Percentiles rank a stretch among this genome's conserved stretches.
phyloP scores from a whole-genome alignment of 495 filamentous ascomycete genomes.

The Neurospora sublineolata region DNA sequence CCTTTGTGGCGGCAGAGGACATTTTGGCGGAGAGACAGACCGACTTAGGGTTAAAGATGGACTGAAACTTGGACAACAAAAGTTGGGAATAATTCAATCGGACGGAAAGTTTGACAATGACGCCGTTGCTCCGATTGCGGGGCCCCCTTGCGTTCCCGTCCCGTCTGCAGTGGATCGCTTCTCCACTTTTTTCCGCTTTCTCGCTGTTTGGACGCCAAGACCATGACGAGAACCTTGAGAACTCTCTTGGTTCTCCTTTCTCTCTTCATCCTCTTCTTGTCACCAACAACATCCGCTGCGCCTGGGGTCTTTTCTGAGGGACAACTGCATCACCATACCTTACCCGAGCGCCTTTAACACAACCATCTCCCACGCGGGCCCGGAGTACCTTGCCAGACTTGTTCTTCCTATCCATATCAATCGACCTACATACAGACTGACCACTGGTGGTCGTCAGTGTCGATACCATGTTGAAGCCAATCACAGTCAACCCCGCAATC shows the following conservation, averaged over 20 bases:
- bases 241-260: neutral
- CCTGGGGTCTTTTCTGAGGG: neutral
- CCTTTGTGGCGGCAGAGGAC: constrained; percentile 17
- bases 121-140: neutral
- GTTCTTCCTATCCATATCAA: neutral
- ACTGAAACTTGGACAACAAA: neutral
- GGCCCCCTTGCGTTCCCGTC: neutral
- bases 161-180: neutral
- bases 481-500: neutral
- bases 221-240: neutral
- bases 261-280: neutral
- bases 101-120: neutral
- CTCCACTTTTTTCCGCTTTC: neutral
- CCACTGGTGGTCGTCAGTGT: neutral
- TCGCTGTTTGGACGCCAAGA: neutral
- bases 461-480: neutral
- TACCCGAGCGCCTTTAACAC: neutral
- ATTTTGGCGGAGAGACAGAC: constrained; percentile 6
- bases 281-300: neutral
- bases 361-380: neutral
- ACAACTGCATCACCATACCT: neutral
- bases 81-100: neutral
- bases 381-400: too few species aligned
- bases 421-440: neutral
- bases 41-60: neutral